Base-by-base conservation (phyloP, 2,329 filamentous ascomycete species). In the Cercospora sojina region DNA sequence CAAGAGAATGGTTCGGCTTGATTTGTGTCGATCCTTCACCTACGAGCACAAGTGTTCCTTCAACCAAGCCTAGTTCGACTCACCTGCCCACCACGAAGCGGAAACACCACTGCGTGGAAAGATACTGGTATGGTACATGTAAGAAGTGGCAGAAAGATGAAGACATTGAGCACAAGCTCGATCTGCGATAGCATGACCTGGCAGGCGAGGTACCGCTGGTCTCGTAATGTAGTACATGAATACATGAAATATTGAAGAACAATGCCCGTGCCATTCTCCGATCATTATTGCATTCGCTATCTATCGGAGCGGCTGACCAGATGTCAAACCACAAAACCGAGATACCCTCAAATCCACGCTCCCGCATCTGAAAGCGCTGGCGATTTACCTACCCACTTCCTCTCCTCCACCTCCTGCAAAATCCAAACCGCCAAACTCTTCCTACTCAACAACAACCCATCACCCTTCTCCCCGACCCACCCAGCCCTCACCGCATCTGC, bases 21-120 rank as follows among this genome's bases (percentile, higher is more conserved):
- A 72, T 75, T 16, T 75, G 74, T 57, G 73, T 74, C 2, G 73
- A 75, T 43, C 73, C 74, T 5, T 73, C 71, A 12, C 68, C 72
- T 1, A 62, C 67, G 5, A 70, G 35, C 32, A 56, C 62, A n/a
- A 63, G 32, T 16, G 35, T 53, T 16, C 32, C 55, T 31, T 32
- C 65, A 5, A 59, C 47, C 43, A 70, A 66, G 20, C 70, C 71
- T 1, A 67, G 65, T 35, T 53, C 67, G 13, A 69, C 64, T 10
- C 58, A 62, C 10, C 53, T 68, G 10, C 71, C 73, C 3, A 70
- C 62, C 8, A 62, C 67, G 10, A 67, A 59, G 20, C 57, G 69
- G 62, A 72, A 70, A 66, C 51, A 35, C 27, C 38, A 66, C 16
- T 73, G 73, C 41, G 64, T 63, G 2, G 29, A 57, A n/a, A 64